Percentiles rank a stretch among this genome's conserved stretches.
Evolutionary conservation across 768 basidiomycete species (phyloP).

Genomic region (Kwoniella mangroviensis): DNA sequence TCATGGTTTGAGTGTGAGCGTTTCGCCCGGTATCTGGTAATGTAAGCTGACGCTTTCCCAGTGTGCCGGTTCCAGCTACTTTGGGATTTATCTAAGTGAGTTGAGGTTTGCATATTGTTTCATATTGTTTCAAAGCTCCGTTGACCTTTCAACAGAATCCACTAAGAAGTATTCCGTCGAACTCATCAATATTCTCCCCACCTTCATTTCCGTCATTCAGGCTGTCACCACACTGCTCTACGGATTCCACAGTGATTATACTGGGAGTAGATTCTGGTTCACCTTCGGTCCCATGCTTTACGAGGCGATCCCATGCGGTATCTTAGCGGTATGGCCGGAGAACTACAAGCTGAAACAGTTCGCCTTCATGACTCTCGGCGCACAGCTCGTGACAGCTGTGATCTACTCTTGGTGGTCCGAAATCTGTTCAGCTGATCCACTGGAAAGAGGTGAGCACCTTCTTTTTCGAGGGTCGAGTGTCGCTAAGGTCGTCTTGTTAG

Average conservation of each 20-base stretch:
- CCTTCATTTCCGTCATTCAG: conserved; percentile 43
- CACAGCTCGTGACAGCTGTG: conserved; percentile 14
- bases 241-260: conserved; percentile 17
- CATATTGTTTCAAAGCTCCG: background rate
- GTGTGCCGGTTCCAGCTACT: conserved; percentile 18
- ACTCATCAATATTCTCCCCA: conserved; percentile 46
- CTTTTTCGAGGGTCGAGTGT: background rate
- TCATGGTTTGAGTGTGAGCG: conserved; percentile 12
- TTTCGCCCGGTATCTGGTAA: no score
- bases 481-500: background rate
- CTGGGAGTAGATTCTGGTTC: conserved; percentile 18
- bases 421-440: conserved; percentile 16
- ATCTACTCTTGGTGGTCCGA: conserved; percentile 16
- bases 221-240: conserved; percentile 23
- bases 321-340: conserved; percentile 16
- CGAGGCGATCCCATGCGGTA: conserved; percentile 10
- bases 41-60: background rate
- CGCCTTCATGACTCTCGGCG: conserved; percentile 13
- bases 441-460: conserved; percentile 10
- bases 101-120: background rate
- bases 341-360: conserved; percentile 1
- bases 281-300: conserved; percentile 11
- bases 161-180: conserved; percentile 29
- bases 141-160: conserved; percentile 1
- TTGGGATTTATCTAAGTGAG: conserved; percentile 24